Percentiles rank a stretch among this genome's conserved stretches.
These are phyloP conservation scores for Akanthomyces dipterigenus DNA, from an alignment of 2,329 filamentous ascomycete species.

Conservation along the genomic window DNA sequence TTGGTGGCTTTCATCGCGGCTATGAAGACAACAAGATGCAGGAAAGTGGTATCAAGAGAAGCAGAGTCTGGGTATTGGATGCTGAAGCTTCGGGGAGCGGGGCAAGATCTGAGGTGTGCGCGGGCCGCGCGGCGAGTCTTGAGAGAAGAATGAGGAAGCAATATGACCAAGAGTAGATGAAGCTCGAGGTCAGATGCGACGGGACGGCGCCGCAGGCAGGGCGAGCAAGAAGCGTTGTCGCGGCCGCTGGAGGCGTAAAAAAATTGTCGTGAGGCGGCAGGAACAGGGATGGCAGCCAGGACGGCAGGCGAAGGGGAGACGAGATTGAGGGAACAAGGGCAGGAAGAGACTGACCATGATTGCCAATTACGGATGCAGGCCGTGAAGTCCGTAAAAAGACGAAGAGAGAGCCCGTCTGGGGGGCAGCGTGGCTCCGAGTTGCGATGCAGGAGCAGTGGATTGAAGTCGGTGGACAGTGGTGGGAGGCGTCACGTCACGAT, in stretches of 20 bases:
- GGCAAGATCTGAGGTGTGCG: conserved; percentile 3
- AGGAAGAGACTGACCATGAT: conserved; percentile 5
- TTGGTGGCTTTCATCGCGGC: background rate
- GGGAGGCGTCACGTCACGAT: conserved; percentile 11
- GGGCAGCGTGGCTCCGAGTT: conserved; percentile 8
- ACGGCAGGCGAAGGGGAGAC: background rate
- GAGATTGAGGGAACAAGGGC: background rate
- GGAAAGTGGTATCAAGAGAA: conserved; percentile 1
- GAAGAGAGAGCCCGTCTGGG: conserved; percentile 7
- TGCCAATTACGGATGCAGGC: conserved; percentile 4
- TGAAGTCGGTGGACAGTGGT: background rate
- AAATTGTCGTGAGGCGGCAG: conserved; percentile 8
- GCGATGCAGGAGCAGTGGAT: conserved; percentile 6
- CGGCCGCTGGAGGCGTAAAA: background rate
- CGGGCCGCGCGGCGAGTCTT: background rate
- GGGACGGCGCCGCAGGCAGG: background rate
- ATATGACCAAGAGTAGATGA: background rate
- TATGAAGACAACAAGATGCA: background rate
- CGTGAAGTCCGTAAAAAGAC: conserved; percentile 3
- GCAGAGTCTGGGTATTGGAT: background rate
- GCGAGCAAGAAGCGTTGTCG: conserved; percentile 13
- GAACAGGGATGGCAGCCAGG: background rate
- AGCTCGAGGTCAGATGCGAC: background rate
- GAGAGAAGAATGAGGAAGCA: background rate
- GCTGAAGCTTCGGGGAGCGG: conserved; percentile 7